phyloP scores from a whole-genome alignment of 805 yeast genomes.

The Yarrowia osloensis region DNA sequence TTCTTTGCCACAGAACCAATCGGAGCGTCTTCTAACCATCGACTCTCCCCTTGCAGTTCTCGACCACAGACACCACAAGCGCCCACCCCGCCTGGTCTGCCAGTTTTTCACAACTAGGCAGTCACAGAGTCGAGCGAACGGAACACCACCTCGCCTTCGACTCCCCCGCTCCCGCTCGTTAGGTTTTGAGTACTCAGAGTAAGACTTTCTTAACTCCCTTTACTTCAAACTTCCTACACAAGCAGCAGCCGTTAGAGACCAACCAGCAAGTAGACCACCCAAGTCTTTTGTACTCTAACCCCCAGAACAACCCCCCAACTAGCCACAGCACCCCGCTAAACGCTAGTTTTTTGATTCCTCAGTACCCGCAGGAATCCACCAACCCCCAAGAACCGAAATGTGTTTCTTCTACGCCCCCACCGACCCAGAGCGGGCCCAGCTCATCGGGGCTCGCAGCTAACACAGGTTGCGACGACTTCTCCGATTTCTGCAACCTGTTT shows the following conservation, averaged over 20 bases:
- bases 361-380: conserved; percentile 13
- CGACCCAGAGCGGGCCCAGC: neutral
- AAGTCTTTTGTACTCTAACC: conserved; percentile 26
- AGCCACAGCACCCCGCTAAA: conserved; percentile 28
- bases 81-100: conserved; percentile 25
- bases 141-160: conserved; percentile 30
- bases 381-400: conserved; percentile 6
- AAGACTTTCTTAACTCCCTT: conserved; percentile 26
- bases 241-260: conserved; percentile 25
- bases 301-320: neutral
- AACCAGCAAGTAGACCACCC: conserved; percentile 23
- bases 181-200: conserved; percentile 30
- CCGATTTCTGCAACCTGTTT: conserved; percentile 22
- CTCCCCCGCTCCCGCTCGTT: conserved; percentile 26
- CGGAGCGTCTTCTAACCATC: conserved; percentile 5
- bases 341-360: conserved; percentile 30
- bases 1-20: neutral
- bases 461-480: neutral
- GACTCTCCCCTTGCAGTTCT: conserved; percentile 27
- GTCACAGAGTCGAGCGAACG: conserved; percentile 30
- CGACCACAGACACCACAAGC: neutral
- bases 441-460: neutral
- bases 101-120: conserved; percentile 19
- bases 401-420: conserved; percentile 3
- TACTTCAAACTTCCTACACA: conserved; percentile 28